These are phyloP conservation scores for Corrigiola litoralis DNA, from an alignment of 179 eudicot species.

Conservation along the genomic window DNA sequence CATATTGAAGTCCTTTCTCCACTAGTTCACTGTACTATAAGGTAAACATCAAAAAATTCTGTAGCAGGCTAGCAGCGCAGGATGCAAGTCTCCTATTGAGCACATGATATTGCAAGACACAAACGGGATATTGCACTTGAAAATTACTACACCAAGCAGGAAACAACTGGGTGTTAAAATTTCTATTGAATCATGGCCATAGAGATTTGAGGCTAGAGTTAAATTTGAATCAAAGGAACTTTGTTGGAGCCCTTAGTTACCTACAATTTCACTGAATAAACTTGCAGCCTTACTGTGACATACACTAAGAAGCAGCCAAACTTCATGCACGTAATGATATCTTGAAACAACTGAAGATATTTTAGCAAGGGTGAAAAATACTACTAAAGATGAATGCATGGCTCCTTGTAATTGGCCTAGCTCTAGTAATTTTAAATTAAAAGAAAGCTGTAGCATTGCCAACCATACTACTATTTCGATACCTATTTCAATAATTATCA, in stretches of 20 bases:
- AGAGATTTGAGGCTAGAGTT: neutral
- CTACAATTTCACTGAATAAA: no score
- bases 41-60: constrained; percentile 18
- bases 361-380: neutral
- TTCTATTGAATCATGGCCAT: no score
- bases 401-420: no score
- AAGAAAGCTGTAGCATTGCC: neutral
- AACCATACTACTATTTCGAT: neutral
- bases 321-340: neutral
- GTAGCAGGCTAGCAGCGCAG: constrained; percentile 1
- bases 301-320: constrained; percentile 1
- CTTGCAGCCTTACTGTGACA: neutral
- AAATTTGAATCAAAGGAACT: no score
- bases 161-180: no score
- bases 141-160: neutral
- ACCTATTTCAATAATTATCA: no score
- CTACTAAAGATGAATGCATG: no score
- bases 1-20: neutral
- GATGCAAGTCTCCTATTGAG: constrained; percentile 3
- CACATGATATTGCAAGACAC: neutral
- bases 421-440: neutral
- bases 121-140: neutral
- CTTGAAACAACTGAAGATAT: neutral
- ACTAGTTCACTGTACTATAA: constrained; percentile 2
- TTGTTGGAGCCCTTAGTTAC: no score